These are phyloP conservation scores for Phytophthora colocasiae DNA, from an alignment of 352 stramenopile species.

Conservation along the genomic window DNA sequence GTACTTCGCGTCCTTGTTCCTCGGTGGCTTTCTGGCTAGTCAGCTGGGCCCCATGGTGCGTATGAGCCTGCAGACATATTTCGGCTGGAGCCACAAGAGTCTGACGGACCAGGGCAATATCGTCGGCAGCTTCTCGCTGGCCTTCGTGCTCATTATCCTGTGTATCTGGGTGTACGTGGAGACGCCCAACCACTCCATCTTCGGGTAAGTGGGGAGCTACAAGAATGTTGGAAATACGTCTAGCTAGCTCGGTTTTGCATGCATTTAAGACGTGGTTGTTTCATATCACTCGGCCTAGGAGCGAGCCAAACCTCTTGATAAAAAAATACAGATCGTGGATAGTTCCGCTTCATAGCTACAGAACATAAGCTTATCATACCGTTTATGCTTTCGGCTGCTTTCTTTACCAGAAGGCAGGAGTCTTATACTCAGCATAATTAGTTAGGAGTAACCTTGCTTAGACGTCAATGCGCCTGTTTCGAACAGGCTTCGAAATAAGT, in stretches of 20 bases:
- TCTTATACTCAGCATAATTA: neutral
- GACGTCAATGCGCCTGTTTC: too few species aligned
- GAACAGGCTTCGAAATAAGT: too few species aligned
- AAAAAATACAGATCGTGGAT: constrained; percentile 40
- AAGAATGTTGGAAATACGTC: constrained; percentile 30
- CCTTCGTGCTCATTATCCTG: constrained; percentile 69
- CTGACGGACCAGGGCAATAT: constrained; percentile 82
- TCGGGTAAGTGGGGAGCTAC: constrained; percentile 38
- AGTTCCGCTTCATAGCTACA: constrained; percentile 17
- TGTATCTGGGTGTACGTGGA: constrained; percentile 86
- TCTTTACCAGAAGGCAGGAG: neutral
- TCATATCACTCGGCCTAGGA: constrained; percentile 28
- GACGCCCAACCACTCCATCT: constrained; percentile 58
- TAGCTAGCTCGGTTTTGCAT: constrained; percentile 39
- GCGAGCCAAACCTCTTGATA: constrained; percentile 29
- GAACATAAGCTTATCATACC: too few species aligned
- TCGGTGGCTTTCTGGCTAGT: constrained; percentile 64
- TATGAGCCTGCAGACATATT: constrained; percentile 80
- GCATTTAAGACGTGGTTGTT: constrained; percentile 40
- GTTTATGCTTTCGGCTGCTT: too few species aligned
- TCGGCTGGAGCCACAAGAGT: constrained; percentile 82
- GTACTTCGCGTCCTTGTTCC: constrained; percentile 70
- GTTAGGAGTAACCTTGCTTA: too few species aligned
- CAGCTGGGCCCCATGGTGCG: constrained; percentile 75
- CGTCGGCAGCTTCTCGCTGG: constrained; percentile 71